Base-by-base conservation (phyloP, 257 asterid species). In the Handroanthus guayacan region DNA sequence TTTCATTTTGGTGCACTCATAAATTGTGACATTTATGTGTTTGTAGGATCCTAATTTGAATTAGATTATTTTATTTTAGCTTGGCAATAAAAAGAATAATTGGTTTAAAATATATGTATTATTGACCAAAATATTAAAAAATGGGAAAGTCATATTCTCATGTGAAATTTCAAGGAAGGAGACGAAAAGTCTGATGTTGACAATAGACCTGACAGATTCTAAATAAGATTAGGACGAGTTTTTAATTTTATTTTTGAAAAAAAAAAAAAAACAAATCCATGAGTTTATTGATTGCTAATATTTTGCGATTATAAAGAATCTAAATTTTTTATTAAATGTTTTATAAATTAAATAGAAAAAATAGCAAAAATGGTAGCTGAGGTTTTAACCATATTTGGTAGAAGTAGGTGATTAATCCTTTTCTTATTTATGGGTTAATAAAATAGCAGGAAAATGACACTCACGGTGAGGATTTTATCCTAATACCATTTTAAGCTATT, bases 91-190 rank as follows among this genome's bases (percentile, higher is more conserved):
- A 51, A 31, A 51, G 1, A 20, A 31, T 9, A 57, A 52, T 25
- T 13, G 6, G 41, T 78, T 58, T 64, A 38, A 73, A 66, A 72
- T 62, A 66, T 12, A 66, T 17, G 18, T 13, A 36, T 6, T 13
- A 61, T 25, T 12, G 67, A 17, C 9, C 45, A 41, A 41, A 4
- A 17, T 17, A 43, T 2, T 17, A 17, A 41, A 50, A 69, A 51
- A 16, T 69, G 18, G 11, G 77, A 73, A 9, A 34, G 86, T 75
- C 77, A 45, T 16, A 61, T 72, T 81, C 77, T 72, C 36, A 77
- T 16, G 71, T n/a, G 64, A 44, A 81, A 81, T 78, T 78, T 74
- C 78, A 73, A 77, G 77, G 45, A 78, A 73, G 82, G 64, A 78
- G 67, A 68, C 48, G 69, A 84, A 83, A 69, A 39, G 69, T 70